Conservation (phyloP, 495 filamentous ascomycete genomes). For the Penicillium angulare region DNA sequence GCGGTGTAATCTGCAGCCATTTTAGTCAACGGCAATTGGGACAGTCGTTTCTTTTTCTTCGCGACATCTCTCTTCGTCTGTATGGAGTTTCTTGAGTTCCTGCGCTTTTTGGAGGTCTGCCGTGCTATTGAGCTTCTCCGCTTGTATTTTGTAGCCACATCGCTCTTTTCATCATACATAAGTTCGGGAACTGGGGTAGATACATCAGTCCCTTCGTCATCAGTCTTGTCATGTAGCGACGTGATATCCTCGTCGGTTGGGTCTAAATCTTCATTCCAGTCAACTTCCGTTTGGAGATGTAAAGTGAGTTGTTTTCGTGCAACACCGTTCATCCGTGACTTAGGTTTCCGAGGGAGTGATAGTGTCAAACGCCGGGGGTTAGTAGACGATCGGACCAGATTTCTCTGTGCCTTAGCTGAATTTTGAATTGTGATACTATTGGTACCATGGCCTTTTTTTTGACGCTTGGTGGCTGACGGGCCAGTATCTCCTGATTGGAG, state of each 20-base stretch:
- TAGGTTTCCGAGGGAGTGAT: neutral
- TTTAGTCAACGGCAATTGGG: slow-evolving; percentile 12
- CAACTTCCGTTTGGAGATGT: slow-evolving; percentile 20
- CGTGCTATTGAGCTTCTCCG: slow-evolving; percentile 6
- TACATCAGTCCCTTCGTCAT: slow-evolving; percentile 7
- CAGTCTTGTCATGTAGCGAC: neutral
- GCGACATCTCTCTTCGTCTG: neutral
- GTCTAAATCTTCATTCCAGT: slow-evolving; percentile 37
- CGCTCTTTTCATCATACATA: neutral
- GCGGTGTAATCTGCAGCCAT: neutral
- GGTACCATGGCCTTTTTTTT: neutral
- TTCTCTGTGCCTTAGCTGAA: neutral
- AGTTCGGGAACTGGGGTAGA: slow-evolving; percentile 16
- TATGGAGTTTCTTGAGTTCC: slow-evolving; percentile 5
- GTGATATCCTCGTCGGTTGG: slow-evolving; percentile 25
- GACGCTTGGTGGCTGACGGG: neutral
- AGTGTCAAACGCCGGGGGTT: neutral
- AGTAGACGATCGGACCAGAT: too few relatives aligned
- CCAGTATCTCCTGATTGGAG: neutral
- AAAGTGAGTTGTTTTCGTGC: slow-evolving; percentile 6
- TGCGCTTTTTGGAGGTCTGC: slow-evolving; percentile 11
- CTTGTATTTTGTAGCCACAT: neutral
- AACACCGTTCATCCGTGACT: slow-evolving; percentile 4
- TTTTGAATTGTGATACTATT: neutral
- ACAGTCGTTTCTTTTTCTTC: neutral